These are phyloP conservation scores for Spirogloea muscicola DNA, from an alignment of 139 green algal genomes.

Conservation along the genomic window DNA sequence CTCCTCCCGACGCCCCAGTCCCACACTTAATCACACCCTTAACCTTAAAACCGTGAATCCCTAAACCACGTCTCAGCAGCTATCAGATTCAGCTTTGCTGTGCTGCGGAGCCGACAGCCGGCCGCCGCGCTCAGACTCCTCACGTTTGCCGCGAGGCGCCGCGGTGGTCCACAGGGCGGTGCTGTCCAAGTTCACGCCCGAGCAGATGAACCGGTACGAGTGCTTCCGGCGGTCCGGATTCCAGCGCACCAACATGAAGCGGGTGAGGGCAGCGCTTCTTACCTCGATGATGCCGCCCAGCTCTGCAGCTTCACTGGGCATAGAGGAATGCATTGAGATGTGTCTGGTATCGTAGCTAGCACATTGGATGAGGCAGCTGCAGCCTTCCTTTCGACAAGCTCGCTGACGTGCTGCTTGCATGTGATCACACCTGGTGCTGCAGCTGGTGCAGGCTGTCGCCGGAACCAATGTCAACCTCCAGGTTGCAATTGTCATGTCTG, in stretches of 20 bases:
- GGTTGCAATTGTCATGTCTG: slow-evolving; percentile 47
- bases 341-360: background rate
- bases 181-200: slow-evolving; percentile 43
- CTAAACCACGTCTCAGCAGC: too few species aligned
- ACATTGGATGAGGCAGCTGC: background rate
- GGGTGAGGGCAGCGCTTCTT: background rate
- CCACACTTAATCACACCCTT: too few species aligned
- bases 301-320: background rate
- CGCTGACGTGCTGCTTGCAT: too few species aligned
- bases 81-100: too few species aligned
- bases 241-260: slow-evolving; percentile 41
- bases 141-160: too few species aligned
- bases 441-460: slow-evolving; percentile 39
- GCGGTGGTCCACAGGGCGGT: too few species aligned
- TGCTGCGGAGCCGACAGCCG: too few species aligned
- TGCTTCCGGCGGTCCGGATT: slow-evolving; percentile 41
- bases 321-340: background rate
- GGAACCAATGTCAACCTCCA: slow-evolving; percentile 19
- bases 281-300: background rate
- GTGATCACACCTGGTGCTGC: too few species aligned
- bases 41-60: too few species aligned
- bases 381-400: too few species aligned
- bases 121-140: too few species aligned
- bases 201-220: slow-evolving; percentile 52
- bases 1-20: too few species aligned